Base-by-base conservation (phyloP, 441 rosid genomes). In the Arabidopsis hybrid region DNA sequence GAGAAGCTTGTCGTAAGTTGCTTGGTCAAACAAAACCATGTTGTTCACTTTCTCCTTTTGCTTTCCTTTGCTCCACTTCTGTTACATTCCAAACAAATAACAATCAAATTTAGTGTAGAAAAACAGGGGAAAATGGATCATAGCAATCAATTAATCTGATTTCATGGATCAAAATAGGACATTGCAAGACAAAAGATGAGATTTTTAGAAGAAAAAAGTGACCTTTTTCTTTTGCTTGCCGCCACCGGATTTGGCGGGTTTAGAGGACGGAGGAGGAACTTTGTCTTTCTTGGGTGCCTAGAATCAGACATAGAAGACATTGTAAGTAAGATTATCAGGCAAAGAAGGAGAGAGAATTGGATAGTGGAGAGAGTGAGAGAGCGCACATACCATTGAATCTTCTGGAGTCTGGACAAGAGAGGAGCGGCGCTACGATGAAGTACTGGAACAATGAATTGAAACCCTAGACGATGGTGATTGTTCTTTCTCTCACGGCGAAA, bases 31-130 rank as follows among this genome's bases (percentile, higher is more conserved):
- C 72, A 85, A 66, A 60, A 88, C 90, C 92, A 86, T 88, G 83
- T 88, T 86, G 85, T 88, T 88, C 78, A 88, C 92, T 78, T 88
- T 86, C 81, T 88, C 90, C 85, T 88, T 88, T 51, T 86, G 92
- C 83, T 88, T 88, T 60, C 92, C 92, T 77, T 88, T 88, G 92
- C 92, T 88, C 92, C 92, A 88, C 86, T 88, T 88, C 89, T 63
- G 67, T 45, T 43, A 1, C 1, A 26, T n/a, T 29, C 52, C 13
- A 42, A 13, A 21, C n/a, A 16, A 61, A 42, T 8, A 2, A 21
- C 8, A 29, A 4, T 62, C 67, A 43, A 29, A 8, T 4, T 39
- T 39, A 18, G 49, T 11, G 8, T 59, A 36, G 0, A 7, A 31
- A 13, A 18, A 60, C 65, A 43, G 14, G 46, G 64, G 64, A 38